Evolutionary conservation across 2,329 filamentous ascomycete species (phyloP), one percentile per base, ranked within the genome.

Genomic region (Botrytis squamosa): DNA sequence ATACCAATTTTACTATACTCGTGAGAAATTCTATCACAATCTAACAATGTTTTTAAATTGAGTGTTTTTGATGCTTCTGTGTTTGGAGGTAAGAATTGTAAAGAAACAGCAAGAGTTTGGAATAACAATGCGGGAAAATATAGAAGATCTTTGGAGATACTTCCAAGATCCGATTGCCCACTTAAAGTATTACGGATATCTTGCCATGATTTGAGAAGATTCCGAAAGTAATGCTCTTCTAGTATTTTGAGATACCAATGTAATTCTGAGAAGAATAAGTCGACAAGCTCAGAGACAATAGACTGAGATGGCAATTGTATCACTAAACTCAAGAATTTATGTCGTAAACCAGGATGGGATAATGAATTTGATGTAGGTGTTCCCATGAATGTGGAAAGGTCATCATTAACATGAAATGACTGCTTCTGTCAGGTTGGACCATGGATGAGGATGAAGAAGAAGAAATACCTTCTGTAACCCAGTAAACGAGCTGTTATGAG

Each of bases 341-440:
- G 74, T 20, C 36, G 68, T 66, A 63, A 62, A 52, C 42, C 42
- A 46, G 69, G 69, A 71, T 71, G 69, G 10, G 55, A 71, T 64
- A 64, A 46, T 29, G 57, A 52, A 52, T 29, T 63, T 46, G 74
- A 52, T 44, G 69, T 18, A 66, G 63, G 22, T 36, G 63, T 36
- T 49, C 63, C 63, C 42, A 66, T 49, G 42, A 66, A 66, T 49
- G 63, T 66, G 22, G 42, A 66, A 25, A 66, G 33, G 22, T 66
- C 42, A 49, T 62, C 44, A 52, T 66, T 59, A 40, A 67, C 29
- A 86, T 88, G 57, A 85, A 87, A n/a, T 83, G 80, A 60, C 85
- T 87, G 22, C 83, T 80, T 5, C 82, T 82, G 7, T 72, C 73
- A 33, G 83, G 65, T 84, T 82, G 10, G 85, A 81, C 86, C 10